phyloP scores from a whole-genome alignment of 2,329 filamentous ascomycete genomes.

The Ophioceras dolichostomum region DNA sequence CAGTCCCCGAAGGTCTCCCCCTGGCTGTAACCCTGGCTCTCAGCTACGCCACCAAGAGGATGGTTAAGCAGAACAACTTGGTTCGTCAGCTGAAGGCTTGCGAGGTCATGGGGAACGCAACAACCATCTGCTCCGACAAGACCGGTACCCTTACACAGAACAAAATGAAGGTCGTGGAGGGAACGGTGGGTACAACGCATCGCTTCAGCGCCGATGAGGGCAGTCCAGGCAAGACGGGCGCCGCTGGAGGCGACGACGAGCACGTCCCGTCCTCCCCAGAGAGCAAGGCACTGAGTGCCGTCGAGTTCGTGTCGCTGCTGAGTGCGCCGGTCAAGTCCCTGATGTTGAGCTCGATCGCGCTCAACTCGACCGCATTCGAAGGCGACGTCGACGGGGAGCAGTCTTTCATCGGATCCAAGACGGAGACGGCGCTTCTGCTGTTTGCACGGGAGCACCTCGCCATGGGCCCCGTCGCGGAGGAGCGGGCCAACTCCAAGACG shows the following conservation, averaged over 20 bases:
- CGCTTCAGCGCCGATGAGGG: slow-evolving; percentile 33
- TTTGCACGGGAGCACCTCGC: slow-evolving; percentile 54
- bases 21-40: slow-evolving; percentile 67
- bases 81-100: slow-evolving; percentile 67
- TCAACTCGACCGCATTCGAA: slow-evolving; percentile 67
- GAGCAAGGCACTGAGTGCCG: slow-evolving; percentile 24
- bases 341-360: slow-evolving; percentile 45
- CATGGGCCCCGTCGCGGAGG: slow-evolving; percentile 54
- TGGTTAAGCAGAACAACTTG: slow-evolving; percentile 67
- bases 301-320: slow-evolving; percentile 35
- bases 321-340: slow-evolving; percentile 34
- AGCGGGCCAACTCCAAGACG: slow-evolving; percentile 40
- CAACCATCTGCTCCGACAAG: slow-evolving; percentile 56
- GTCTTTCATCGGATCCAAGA: slow-evolving; percentile 66
- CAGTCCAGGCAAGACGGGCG: neutral
- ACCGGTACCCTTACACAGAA: slow-evolving; percentile 55
- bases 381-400: slow-evolving; percentile 54
- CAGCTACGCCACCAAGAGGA: slow-evolving; percentile 64
- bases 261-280: slow-evolving; percentile 9
- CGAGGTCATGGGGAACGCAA: slow-evolving; percentile 73
- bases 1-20: slow-evolving; percentile 66
- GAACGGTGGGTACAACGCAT: slow-evolving; percentile 40
- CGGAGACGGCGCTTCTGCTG: slow-evolving; percentile 59
- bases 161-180: slow-evolving; percentile 54
- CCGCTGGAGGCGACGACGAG: slow-evolving; percentile 11